Evolutionary conservation across 306 rosid genomes (phyloP).

Genomic region (Acmispon strigosus): DNA sequence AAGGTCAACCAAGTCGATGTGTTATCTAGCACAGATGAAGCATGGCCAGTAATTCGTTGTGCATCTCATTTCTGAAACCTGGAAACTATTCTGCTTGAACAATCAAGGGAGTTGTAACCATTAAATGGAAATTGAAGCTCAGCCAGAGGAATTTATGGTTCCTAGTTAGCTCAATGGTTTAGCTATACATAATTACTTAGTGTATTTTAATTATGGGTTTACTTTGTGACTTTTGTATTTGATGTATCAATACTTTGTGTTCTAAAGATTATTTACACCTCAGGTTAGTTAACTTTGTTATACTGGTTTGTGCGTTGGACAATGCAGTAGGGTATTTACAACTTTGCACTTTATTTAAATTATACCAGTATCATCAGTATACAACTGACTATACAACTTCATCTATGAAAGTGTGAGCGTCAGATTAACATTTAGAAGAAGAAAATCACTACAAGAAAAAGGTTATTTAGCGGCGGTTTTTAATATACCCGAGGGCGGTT

Average conservation of each 20-base stretch:
- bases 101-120: neutral
- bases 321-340: neutral
- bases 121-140: constrained; percentile 16
- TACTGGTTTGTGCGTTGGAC: constrained; percentile 18
- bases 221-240: neutral
- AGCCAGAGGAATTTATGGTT: neutral
- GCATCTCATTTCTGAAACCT: neutral
- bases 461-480: too few relatives aligned
- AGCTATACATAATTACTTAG: neutral
- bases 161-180: neutral
- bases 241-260: too few relatives aligned
- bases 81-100: constrained; percentile 7
- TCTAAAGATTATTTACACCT: too few relatives aligned
- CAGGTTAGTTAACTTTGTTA: too few relatives aligned
- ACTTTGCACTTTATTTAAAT: neutral
- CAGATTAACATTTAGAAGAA: too few relatives aligned
- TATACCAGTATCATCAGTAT: too few relatives aligned
- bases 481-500: too few relatives aligned
- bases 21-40: constrained; percentile 5
- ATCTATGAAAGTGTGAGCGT: too few relatives aligned
- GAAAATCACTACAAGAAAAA: too few relatives aligned
- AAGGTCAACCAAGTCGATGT: neutral
- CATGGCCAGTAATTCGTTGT: neutral
- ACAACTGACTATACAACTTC: too few relatives aligned
- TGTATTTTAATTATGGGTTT: constrained; percentile 16